Percentiles rank a stretch among this genome's conserved stretches.
These are phyloP conservation scores for Magnolia sinica DNA, from an alignment of 164 flowering plant genomes.

Conservation along the genomic window DNA sequence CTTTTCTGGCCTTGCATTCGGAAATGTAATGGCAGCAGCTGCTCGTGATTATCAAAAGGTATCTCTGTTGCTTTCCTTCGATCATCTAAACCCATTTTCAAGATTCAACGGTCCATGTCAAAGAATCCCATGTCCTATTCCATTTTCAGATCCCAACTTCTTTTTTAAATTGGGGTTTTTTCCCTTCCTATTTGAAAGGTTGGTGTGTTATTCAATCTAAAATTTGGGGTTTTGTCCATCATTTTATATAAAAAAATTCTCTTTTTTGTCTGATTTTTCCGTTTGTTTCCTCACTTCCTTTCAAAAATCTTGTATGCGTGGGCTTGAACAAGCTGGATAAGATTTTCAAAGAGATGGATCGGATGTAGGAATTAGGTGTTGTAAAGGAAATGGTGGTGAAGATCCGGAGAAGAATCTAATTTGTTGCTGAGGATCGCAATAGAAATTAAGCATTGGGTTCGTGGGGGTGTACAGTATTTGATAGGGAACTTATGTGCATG, in stretches of 20 bases:
- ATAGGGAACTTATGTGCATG: too few species aligned
- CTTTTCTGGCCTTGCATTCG: constrained; percentile 36
- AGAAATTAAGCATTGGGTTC: neutral
- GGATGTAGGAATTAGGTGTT: neutral
- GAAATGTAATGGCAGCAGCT: constrained; percentile 55
- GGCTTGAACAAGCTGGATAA: too few species aligned
- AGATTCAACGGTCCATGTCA: neutral
- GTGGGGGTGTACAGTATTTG: too few species aligned
- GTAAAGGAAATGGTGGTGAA: neutral
- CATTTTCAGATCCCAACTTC: neutral
- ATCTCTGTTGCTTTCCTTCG: constrained; percentile 1
- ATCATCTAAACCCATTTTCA: neutral
- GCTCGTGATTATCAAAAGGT: constrained; percentile 54
- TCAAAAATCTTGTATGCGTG: too few species aligned
- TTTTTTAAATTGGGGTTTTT: neutral
- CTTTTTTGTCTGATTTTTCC: neutral
- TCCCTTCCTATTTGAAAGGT: neutral
- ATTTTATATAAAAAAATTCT: too few species aligned
- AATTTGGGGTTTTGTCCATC: neutral
- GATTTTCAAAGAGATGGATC: neutral
- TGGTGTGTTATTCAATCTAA: neutral
- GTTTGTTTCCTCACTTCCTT: neutral
- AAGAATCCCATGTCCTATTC: neutral
- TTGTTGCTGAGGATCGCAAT: neutral
- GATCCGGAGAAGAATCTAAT: neutral